Evolutionary conservation across 345 rosid genomes (phyloP), one percentile per base, ranked within the genome.

Genomic region (Eucalyptus paniculata): DNA sequence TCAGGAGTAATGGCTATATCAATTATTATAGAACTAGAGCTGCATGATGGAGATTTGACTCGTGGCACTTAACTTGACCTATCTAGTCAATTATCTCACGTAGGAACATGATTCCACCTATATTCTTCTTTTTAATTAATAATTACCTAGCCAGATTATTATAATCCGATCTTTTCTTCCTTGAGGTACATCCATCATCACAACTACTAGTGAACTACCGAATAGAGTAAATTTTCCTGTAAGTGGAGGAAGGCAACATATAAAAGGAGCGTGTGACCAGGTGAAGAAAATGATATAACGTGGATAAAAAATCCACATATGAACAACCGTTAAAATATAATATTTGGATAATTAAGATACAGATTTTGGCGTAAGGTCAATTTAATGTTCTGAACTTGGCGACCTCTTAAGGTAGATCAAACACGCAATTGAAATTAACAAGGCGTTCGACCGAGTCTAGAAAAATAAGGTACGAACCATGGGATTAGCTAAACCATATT

Each of bases 121-220:
- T 67, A 16, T n/a, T 17, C 26, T 37, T 21, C 7, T 10, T 77
- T 19, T 21, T 9, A 37, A 42, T 18, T 37, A 77, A 37, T 77
- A 77, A 77, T 37, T 77, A 37, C 28, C 45, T 21, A 77, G 47
- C 83, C 5, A 37, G 24, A 37, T 37, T 77, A 21, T 77, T 37
- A 37, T 77, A 21, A 37, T 77, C 24, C 8, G 0, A 37, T 6
- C 15, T 21, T 34, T 34, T 69, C 0, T 37, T 19, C 7, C 2
- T 19, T 0, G 5, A 77, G 83, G 26, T 77, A 40, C 83, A 77
- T 77, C 16, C 1, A 40, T 11, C 15, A 37, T 37, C 83, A 11
- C 28, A 6, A 6, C 15, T 7, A 7, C 14, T 12, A 10, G 3
- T 19, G 45, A 77, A 19, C 15, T 2, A 19, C 45, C 5, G 0